Evolutionary conservation across 2,329 filamentous ascomycete genomes (phyloP).

Genomic region (Plectosphaerella sp.): DNA sequence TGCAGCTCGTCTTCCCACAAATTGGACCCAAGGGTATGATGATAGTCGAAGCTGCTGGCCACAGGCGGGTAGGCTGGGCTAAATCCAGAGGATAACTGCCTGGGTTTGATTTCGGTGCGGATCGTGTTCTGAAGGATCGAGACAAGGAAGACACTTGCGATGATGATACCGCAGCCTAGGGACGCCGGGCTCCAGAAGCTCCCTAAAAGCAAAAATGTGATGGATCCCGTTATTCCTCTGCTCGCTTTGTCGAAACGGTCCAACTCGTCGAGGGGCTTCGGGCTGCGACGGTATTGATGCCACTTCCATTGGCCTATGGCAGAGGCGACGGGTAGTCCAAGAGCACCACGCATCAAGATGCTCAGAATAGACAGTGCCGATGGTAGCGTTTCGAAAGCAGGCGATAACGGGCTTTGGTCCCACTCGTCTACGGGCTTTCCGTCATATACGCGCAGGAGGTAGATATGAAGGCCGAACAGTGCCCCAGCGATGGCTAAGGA

Average conservation of each 20-base stretch:
- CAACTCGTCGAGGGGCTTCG: background rate
- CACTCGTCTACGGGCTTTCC: background rate
- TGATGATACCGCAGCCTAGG: background rate
- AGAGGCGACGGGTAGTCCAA: background rate
- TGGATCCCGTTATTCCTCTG: background rate
- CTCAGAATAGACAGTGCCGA: background rate
- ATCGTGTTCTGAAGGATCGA: background rate
- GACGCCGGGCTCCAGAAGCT: background rate
- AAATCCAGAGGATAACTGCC: no score
- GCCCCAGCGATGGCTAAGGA: background rate
- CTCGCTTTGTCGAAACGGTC: background rate
- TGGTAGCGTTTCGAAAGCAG: background rate
- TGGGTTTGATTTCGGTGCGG: background rate
- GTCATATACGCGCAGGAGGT: background rate
- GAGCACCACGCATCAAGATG: background rate
- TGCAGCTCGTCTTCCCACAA: background rate
- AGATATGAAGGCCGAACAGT: background rate
- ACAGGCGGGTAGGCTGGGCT: background rate
- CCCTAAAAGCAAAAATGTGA: background rate
- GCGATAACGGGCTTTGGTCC: background rate
- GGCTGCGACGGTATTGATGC: background rate
- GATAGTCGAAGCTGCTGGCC: background rate
- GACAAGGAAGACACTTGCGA: background rate
- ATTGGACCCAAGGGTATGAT: background rate
- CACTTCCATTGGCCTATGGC: constrained; percentile 2